phyloP scores from a whole-genome alignment of 148 eudicot genomes.

The Salicornia ramosissima region DNA sequence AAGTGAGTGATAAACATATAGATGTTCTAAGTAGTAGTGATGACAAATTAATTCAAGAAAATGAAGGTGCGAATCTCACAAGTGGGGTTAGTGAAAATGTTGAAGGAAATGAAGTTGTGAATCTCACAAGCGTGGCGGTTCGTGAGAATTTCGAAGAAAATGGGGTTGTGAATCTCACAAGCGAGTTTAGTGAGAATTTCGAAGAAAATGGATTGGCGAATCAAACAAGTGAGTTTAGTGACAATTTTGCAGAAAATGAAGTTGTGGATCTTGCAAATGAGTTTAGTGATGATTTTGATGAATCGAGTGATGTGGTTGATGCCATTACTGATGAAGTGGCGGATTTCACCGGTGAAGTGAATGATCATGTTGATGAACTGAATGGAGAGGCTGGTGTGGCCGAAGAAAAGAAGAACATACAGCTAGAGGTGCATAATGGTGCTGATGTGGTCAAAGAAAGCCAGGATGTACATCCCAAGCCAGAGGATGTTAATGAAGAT shows the following conservation, averaged over 20 bases:
- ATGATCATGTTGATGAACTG: constrained; percentile 8
- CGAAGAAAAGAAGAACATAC: neutral
- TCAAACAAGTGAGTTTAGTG: neutral
- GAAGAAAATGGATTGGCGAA: constrained; percentile 1
- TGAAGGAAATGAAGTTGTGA: no score
- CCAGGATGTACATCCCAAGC: constrained; percentile 6
- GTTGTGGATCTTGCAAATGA: neutral
- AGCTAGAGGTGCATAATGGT: constrained; percentile 19
- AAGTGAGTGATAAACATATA: constrained; percentile 15
- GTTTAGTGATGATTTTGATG: neutral
- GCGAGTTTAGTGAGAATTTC: constrained; percentile 12
- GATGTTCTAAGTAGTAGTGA: constrained; percentile 24
- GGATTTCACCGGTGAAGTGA: neutral
- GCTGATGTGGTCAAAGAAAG: constrained; percentile 21
- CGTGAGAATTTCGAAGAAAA: neutral
- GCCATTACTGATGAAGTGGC: neutral
- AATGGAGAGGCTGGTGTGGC: constrained; percentile 13
- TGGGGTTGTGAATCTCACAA: neutral
- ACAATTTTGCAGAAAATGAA: neutral
- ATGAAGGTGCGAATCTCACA: constrained; percentile 5
- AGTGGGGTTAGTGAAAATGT: neutral
- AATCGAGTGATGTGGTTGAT: neutral
- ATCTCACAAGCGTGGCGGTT: neutral
- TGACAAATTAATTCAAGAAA: constrained; percentile 15
- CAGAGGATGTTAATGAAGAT: constrained; percentile 31